phyloP scores from a whole-genome alignment of 1,284 basidiomycete species.

The Rhodotorula glutinis region DNA sequence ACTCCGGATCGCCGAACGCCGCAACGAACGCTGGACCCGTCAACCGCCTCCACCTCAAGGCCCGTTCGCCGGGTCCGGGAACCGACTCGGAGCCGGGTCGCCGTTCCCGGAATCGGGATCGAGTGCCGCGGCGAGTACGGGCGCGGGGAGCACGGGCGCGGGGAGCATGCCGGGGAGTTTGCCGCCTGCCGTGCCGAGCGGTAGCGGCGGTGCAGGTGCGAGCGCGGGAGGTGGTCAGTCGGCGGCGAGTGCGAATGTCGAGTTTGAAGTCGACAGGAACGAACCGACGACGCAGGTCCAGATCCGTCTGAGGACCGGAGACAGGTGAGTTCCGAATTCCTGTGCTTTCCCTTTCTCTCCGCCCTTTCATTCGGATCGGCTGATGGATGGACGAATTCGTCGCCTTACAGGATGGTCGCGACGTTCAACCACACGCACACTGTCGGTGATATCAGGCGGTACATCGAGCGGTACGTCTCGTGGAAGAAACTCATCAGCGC shows the following conservation, averaged over 20 bases:
- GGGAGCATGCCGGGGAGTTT: constrained; percentile 49
- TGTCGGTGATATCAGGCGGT: constrained; percentile 75
- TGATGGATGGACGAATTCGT: background rate
- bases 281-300: constrained; percentile 88
- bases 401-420: constrained; percentile 64
- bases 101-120: constrained; percentile 54
- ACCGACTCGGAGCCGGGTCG: constrained; percentile 64
- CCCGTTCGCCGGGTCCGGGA: constrained; percentile 72
- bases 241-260: constrained; percentile 10
- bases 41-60: constrained; percentile 52
- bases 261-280: constrained; percentile 74
- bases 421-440: constrained; percentile 91
- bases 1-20: constrained; percentile 72
- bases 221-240: constrained; percentile 27
- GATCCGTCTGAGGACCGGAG: constrained; percentile 83
- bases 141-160: background rate
- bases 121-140: too few relatives aligned
- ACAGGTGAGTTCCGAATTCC: constrained; percentile 56
- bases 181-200: constrained; percentile 51
- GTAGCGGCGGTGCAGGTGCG: background rate
- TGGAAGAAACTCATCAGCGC: too few relatives aligned
- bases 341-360: background rate
- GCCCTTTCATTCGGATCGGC: too few relatives aligned
- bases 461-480: constrained; percentile 76
- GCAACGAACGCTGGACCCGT: constrained; percentile 69